Base-by-base conservation (phyloP, 805 yeast genomes). In the Spathaspora sp. region DNA sequence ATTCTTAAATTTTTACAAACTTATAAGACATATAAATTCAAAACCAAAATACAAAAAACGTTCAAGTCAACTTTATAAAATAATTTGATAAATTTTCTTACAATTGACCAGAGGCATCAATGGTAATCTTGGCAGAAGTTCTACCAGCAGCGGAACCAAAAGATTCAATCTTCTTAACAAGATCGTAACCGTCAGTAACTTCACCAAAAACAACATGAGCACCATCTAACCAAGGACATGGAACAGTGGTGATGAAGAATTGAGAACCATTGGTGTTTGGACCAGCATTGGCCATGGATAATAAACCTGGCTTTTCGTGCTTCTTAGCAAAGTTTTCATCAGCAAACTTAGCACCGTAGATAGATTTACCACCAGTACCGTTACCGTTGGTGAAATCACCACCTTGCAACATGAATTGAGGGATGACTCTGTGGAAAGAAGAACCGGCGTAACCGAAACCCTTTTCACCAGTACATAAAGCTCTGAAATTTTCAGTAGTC, bases 391-490 rank as follows among this genome's bases (percentile, higher is more conserved):
- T 70, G 67, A 73, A 73, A 59, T 75, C 79, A 61, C 79, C 79
- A 65, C 80, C 97, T 81, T 92, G 98, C 69, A 93, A 79, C 98
- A 92, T 92, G 80, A 92, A 92, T 72, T 87, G 85, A 59, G 97
- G 97, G 66, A 91, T 91, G 59, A 92, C 96, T 79, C 97, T 87
- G 89, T 92, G 97, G 94, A 93, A 92, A 59, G 85, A 78, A 47
- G 96, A 88, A 64, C 79, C 81, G 68, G 85, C 85, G 82, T 85
- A 91, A 55, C 97, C 97, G 65, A 77, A 88, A 56, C 97, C 98
- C 82, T 90, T 87, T 78, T 89, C 97, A 62, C 97, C 97, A 57
- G 97, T 86, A 69, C 87, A 82, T 62, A 86, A 72, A 52, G 91
- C 90, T 77, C 88, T 81, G 81, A 86, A 86, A 73, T 86, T 86